Evolutionary conservation across 2,329 filamentous ascomycete genomes (phyloP), one percentile per base, ranked within the genome.

Genomic region (Trichoderma asperellum): DNA sequence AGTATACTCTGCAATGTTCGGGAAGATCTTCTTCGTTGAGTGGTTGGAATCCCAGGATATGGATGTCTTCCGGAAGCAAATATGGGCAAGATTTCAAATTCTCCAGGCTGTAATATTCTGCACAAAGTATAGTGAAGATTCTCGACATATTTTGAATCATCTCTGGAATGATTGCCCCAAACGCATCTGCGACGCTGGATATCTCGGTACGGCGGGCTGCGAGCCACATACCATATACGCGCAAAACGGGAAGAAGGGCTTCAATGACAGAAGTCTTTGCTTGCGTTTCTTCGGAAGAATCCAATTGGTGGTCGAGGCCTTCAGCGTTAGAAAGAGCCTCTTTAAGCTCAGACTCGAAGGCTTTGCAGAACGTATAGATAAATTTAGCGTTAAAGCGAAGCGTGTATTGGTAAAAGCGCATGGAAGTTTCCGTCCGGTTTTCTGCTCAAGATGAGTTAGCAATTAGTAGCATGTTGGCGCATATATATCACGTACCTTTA

Each of bases 341-440:
- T 37, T 72, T 86, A 3, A 97, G 83, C 73, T 93, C 90, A n/a
- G 87, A 85, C 72, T 90, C 84, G 43, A 97, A 83, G 34, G 91
- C 82, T 64, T 91, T 89, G 57, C 94, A 86, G 37, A 97, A 83
- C 0, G 87, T 87, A 68, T 90, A 87, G 74, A 96, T 91, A 11
- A 91, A 93, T 63, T 91, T 91, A 59, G 93, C 83, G 75, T 97
- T 97, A 71, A 97, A 87, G 29, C 90, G 86, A 56, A 96, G 83
- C 70, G 92, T 89, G 74, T 91, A 94, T 70, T 87, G 84, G 72
- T 84, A 87, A 11, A 86, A 86, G 40, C 81, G 81, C 14, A 83
- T 83, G 37, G 78, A 78, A 49, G 79, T 76, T 16, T 80, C 74
- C 10, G 81, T 84, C 78, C 83, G 85, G 69, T 85, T 81, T 71